These are phyloP conservation scores for Eurotiales sp. DNA, from an alignment of 2,329 filamentous ascomycete genomes.

Conservation along the genomic window DNA sequence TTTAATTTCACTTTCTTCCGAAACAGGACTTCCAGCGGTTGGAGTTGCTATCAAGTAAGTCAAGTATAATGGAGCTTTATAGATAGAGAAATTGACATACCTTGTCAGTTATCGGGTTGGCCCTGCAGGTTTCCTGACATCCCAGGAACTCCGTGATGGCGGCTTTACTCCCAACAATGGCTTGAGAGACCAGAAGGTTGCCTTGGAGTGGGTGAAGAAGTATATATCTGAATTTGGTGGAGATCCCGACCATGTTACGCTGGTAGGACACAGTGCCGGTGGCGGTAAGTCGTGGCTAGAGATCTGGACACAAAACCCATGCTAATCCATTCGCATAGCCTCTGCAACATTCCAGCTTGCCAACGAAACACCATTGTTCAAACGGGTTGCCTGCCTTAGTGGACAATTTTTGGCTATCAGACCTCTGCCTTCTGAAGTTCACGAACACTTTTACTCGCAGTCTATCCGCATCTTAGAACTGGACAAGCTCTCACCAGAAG, in stretches of 20 bases:
- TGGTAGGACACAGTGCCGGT: slow-evolving; percentile 50
- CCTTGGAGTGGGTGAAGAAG: slow-evolving; percentile 37
- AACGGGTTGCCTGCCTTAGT: slow-evolving; percentile 40
- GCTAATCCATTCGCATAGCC: slow-evolving; percentile 21
- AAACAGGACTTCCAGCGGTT: too few relatives aligned
- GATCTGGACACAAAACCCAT: background rate
- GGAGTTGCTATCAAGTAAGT: too few relatives aligned
- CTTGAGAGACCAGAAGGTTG: slow-evolving; percentile 47
- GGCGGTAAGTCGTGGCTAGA: slow-evolving; percentile 25
- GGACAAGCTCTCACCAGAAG: slow-evolving; percentile 31
- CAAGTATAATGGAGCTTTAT: too few relatives aligned
- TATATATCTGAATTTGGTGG: slow-evolving; percentile 42
- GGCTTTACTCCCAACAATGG: slow-evolving; percentile 46
- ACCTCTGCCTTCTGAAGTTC: slow-evolving; percentile 34
- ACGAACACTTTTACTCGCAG: slow-evolving; percentile 42
- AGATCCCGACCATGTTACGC: slow-evolving; percentile 36
- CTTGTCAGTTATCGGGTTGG: slow-evolving; percentile 51
- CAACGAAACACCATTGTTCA: slow-evolving; percentile 37
- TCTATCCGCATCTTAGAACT: slow-evolving; percentile 41
- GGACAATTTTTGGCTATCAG: slow-evolving; percentile 43
- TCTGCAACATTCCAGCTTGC: slow-evolving; percentile 32
- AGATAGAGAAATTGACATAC: too few relatives aligned
- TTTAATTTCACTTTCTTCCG: too few relatives aligned
- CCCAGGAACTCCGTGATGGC: slow-evolving; percentile 43
- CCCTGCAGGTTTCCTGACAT: slow-evolving; percentile 47